Conservation (phyloP, 2,329 filamentous ascomycete species). For the Graphilbum sp. region DNA sequence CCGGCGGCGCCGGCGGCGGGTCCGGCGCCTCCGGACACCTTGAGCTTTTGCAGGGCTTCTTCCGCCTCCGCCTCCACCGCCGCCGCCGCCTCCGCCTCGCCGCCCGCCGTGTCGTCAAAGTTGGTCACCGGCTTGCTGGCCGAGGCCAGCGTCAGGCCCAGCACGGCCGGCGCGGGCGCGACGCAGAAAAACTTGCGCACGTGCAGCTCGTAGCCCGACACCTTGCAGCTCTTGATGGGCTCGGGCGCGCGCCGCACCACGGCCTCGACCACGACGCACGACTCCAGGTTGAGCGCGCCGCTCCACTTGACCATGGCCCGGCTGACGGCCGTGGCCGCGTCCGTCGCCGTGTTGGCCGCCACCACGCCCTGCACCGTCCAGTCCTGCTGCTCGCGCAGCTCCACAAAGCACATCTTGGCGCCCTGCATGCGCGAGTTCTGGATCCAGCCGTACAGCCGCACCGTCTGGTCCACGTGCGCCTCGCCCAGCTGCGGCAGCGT, state of each 20-base stretch:
- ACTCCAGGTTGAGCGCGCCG: conserved; percentile 58
- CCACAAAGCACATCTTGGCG: conserved; percentile 82
- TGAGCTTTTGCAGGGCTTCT: conserved; percentile 15
- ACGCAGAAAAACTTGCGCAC: conserved; percentile 72
- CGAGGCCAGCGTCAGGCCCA: conserved; percentile 40
- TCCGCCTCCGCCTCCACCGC: conserved; percentile 22
- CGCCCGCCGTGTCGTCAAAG: conserved; percentile 36
- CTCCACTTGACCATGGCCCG: conserved; percentile 95
- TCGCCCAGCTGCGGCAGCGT: conserved; percentile 49
- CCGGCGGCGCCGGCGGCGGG: too few species aligned
- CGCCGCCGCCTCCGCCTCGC: conserved; percentile 15
- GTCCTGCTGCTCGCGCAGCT: conserved; percentile 59
- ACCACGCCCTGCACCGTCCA: conserved; percentile 74
- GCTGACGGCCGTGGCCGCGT: too few species aligned
- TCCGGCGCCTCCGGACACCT: too few species aligned
- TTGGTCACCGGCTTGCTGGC: conserved; percentile 39
- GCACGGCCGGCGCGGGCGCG: conserved; percentile 40
- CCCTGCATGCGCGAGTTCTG: conserved; percentile 80
- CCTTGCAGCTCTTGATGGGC: conserved; percentile 72
- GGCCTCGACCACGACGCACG: conserved; percentile 68
- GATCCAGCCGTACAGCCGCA: conserved; percentile 65
- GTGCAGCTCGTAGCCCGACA: conserved; percentile 72
- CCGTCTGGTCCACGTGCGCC: conserved; percentile 47
- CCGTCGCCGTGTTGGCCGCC: conserved; percentile 48
- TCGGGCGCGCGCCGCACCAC: conserved; percentile 67